Base-by-base conservation (phyloP, 371 early-diverging fungal species). In the Apophysomyces sp. region DNA sequence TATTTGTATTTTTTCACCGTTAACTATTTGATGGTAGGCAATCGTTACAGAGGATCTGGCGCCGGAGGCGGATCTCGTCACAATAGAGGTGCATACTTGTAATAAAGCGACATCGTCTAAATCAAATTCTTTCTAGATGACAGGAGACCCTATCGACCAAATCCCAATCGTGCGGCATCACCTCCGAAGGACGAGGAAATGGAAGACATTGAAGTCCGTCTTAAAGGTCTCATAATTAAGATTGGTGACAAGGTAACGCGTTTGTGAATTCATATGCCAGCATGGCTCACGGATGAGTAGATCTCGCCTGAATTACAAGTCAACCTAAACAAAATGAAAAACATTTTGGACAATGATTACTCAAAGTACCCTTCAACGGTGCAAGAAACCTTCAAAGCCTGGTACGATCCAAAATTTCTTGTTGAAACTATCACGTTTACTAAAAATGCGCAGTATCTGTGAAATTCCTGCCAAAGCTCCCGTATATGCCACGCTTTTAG, bases 391-490 rank as follows among this genome's bases (percentile, higher is more conserved):
- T 68, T 89, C 57, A 85, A 85, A 63, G 84, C 86, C 36, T 89
- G 87, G 86, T 84, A 81, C 51, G 60, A n/a, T 29, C 1, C 6
- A 36, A 18, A n/a, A 26, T n/a, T 26, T 11, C 28, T 13, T 32
- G 36, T 13, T 40, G n/a, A 28, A n/a, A 4, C 27, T 3, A 18
- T 5, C 5, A n/a, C 18, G 9, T 51, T 57, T 24, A 21, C 34
- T 11, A n/a, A 52, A 37, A 31, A 26, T n/a, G 1, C 52, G 16
- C 68, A 91, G 92, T 71, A 80, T 92, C 3, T 67, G 83, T 28
- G 91, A 93, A 65, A 70, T 94, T 21, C 92, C 95, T 4, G 83
- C 86, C 66, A 94, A 93, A 63, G 86, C 85, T n/a, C 81, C 89
- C 18, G 81, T 92, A 31, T 94, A 90, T 65, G 89, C 88, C 56